Conservation (phyloP, 2,329 filamentous ascomycete species). For the Leptosphaerulina australis region DNA sequence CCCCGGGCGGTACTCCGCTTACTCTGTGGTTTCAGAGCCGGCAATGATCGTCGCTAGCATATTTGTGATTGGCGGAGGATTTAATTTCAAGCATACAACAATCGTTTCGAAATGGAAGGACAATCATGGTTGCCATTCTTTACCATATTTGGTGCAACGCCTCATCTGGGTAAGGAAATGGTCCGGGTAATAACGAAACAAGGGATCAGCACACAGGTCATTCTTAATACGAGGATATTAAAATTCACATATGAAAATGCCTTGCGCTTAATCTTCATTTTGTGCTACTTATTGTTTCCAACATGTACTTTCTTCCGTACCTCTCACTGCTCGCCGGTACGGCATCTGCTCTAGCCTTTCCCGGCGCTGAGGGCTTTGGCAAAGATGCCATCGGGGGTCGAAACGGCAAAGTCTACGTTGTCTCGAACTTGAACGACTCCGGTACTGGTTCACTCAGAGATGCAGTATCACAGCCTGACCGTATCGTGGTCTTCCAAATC, state of each 20-base stretch:
- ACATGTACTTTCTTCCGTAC: constrained; percentile 24
- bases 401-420: constrained; percentile 56
- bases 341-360: constrained; percentile 51
- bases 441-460: constrained; percentile 59
- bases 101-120: constrained; percentile 4
- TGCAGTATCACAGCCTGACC: constrained; percentile 56
- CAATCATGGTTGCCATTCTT: neutral
- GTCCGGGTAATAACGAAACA: neutral
- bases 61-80: constrained; percentile 13
- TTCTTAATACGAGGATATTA: neutral
- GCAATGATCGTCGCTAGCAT: constrained; percentile 9
- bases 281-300: neutral
- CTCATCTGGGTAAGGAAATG: neutral
- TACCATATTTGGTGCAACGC: neutral
- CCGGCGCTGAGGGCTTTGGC: constrained; percentile 59
- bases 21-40: constrained; percentile 4
- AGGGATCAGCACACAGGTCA: neutral
- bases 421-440: constrained; percentile 57
- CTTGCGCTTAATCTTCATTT: neutral
- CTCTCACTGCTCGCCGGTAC: constrained; percentile 27
- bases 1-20: constrained; percentile 1
- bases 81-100: constrained; percentile 3
- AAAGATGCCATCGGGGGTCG: constrained; percentile 56
- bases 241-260: neutral
- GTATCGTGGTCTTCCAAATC: constrained; percentile 58